Conservation (phyloP, 2,329 filamentous ascomycete genomes). For the Phialophora macrospora region DNA sequence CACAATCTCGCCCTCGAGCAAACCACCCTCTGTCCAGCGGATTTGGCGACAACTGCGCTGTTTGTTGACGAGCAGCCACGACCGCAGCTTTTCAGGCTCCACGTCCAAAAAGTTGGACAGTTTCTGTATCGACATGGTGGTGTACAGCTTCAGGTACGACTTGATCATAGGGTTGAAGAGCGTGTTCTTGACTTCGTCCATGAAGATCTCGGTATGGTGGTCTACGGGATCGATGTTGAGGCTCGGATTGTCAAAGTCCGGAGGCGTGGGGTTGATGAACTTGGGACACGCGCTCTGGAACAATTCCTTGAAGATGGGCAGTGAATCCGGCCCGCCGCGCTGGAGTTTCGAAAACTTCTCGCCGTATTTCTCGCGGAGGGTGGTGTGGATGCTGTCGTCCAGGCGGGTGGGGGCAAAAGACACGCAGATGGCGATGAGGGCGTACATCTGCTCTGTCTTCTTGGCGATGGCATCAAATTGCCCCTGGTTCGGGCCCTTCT, state of each 20-base stretch:
- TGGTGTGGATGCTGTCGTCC: constrained; percentile 98
- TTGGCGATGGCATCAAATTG: constrained; percentile 98
- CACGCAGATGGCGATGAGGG: constrained; percentile 96
- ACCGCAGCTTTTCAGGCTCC: constrained; percentile 91
- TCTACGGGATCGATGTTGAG: constrained; percentile 96
- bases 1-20: constrained; percentile 89
- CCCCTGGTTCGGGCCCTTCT: constrained; percentile 76
- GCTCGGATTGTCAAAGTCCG: constrained; percentile 96
- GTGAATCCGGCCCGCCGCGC: constrained; percentile 90
- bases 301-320: constrained; percentile 97
- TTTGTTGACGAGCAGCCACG: constrained; percentile 96
- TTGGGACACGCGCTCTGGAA: constrained; percentile 98
- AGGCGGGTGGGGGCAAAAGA: constrained; percentile 96
- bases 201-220: constrained; percentile 96
- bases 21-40: constrained; percentile 86
- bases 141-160: constrained; percentile 98
- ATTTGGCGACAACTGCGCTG: constrained; percentile 90
- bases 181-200: constrained; percentile 99
- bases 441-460: constrained; percentile 99
- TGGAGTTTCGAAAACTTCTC: constrained; percentile 97
- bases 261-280: constrained; percentile 96
- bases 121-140: constrained; percentile 99
- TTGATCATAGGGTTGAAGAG: constrained; percentile 95
- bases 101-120: constrained; percentile 96
- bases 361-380: constrained; percentile 97